A percentile compares a stretch with the other conserved stretches of the same genome.
Conservation (phyloP, 164 flowering plant genomes). For the Umbellularia californica region DNA sequence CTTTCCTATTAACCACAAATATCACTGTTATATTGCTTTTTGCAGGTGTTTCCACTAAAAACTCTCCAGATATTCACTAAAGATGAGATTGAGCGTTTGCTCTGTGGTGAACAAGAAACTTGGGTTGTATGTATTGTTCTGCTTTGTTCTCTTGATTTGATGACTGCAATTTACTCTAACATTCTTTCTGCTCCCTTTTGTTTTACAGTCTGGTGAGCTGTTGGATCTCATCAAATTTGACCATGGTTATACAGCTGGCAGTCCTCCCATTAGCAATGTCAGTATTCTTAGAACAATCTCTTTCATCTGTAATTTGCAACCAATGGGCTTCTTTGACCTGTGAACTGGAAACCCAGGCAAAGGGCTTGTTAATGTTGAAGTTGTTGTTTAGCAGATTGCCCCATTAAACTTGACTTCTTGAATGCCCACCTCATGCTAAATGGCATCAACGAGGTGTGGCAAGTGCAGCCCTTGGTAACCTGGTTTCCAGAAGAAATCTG, state of each 20-base stretch:
- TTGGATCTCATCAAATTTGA: constrained; percentile 82
- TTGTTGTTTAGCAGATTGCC: background rate
- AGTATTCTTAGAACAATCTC: constrained; percentile 17
- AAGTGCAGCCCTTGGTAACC: background rate
- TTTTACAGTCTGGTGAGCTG: constrained; percentile 51
- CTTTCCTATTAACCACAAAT: background rate
- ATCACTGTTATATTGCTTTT: background rate
- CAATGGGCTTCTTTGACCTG: background rate
- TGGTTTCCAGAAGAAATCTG: background rate
- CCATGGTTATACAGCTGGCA: constrained; percentile 93
- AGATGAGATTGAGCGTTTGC: constrained; percentile 75
- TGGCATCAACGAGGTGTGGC: background rate
- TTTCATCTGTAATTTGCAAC: background rate
- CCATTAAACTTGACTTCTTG: background rate
- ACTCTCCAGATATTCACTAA: constrained; percentile 70
- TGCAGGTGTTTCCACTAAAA: constrained; percentile 72
- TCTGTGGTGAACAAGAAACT: constrained; percentile 76
- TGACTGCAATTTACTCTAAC: background rate
- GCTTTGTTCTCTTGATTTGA: background rate
- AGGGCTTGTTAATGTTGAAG: background rate
- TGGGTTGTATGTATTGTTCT: constrained; percentile 61
- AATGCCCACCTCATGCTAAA: background rate
- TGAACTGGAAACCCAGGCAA: background rate
- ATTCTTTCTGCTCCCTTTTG: background rate
- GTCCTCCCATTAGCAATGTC: constrained; percentile 70